phyloP scores from a whole-genome alignment of 805 yeast species.

The Metschnikowia lunata region DNA sequence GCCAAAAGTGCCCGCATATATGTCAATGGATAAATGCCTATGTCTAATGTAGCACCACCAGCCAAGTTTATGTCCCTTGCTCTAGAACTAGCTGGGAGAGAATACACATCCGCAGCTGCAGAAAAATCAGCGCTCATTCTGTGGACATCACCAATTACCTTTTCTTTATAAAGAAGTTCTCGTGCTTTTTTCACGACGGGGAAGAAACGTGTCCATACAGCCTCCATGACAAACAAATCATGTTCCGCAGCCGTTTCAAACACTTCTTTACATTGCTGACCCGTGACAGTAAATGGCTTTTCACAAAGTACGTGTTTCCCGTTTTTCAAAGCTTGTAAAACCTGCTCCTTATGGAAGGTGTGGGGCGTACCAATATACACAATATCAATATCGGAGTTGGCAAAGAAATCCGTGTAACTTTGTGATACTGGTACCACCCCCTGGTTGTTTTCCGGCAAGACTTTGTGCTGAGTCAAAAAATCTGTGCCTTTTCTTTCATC shows the following conservation, averaged over 20 bases:
- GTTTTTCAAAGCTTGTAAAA: constrained; percentile 37
- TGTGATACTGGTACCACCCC: constrained; percentile 23
- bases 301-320: constrained; percentile 53
- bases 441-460: constrained; percentile 19
- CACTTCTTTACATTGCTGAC: constrained; percentile 39
- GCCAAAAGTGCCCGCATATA: constrained; percentile 41
- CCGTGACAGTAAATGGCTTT: constrained; percentile 50
- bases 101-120: constrained; percentile 28
- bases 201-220: constrained; percentile 53
- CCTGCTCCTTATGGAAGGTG: constrained; percentile 45
- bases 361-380: constrained; percentile 56
- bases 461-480: constrained; percentile 23
- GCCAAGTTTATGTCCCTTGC: constrained; percentile 44
- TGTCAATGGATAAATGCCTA: constrained; percentile 50
- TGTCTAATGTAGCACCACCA: constrained; percentile 54
- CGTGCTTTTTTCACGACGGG: constrained; percentile 40
- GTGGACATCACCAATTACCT: constrained; percentile 43
- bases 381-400: constrained; percentile 42
- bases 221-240: constrained; percentile 52
- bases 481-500: constrained; percentile 29
- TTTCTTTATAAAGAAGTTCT: constrained; percentile 34
- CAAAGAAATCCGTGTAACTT: constrained; percentile 42
- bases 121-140: constrained; percentile 42
- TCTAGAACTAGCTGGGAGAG: constrained; percentile 26
- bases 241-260: constrained; percentile 41